A percentile compares a stretch with the other conserved stretches of the same genome.
These are phyloP conservation scores for Phellopilus nigrolimitatus DNA, from an alignment of 1,284 basidiomycete species.

Conservation along the genomic window DNA sequence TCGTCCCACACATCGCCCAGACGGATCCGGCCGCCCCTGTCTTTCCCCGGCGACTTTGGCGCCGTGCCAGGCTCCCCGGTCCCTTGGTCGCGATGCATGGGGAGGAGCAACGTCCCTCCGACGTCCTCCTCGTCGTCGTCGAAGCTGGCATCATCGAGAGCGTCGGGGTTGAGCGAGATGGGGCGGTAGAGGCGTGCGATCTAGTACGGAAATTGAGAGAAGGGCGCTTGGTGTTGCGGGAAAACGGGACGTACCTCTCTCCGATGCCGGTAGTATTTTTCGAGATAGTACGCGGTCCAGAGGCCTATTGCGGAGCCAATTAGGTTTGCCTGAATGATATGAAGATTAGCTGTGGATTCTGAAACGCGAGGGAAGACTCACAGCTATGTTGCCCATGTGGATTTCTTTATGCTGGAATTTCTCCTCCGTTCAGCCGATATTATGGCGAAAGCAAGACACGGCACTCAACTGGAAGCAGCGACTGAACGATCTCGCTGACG, in stretches of 20 bases:
- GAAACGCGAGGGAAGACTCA: conserved; percentile 33
- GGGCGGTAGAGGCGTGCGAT: conserved; percentile 74
- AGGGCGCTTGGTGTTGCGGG: neutral
- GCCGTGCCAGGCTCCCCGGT: conserved; percentile 23
- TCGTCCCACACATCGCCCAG: conserved; percentile 73
- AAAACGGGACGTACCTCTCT: conserved; percentile 51
- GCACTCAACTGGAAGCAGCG: conserved; percentile 61
- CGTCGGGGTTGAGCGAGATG: conserved; percentile 42
- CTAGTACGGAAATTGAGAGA: conserved; percentile 31
- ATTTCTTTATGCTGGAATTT: conserved; percentile 74
- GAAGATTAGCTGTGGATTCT: neutral
- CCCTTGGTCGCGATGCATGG: conserved; percentile 34
- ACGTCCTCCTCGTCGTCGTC: conserved; percentile 47
- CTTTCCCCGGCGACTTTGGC: conserved; percentile 15
- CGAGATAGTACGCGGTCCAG: conserved; percentile 59
- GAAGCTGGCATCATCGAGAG: conserved; percentile 38
- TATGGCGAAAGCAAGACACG: conserved; percentile 34
- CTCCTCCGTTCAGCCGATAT: conserved; percentile 26
- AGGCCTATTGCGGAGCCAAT: conserved; percentile 72
- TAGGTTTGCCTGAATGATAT: conserved; percentile 65
- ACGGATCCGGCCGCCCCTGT: conserved; percentile 28
- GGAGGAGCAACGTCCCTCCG: conserved; percentile 52
- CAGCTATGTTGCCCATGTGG: conserved; percentile 71
- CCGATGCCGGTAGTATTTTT: conserved; percentile 68
- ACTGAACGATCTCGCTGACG: conserved; percentile 83